A percentile compares a stretch with the other conserved stretches of the same genome.
These are phyloP conservation scores for Kernera saxatilis DNA, from an alignment of 345 rosid species.

Conservation along the genomic window DNA sequence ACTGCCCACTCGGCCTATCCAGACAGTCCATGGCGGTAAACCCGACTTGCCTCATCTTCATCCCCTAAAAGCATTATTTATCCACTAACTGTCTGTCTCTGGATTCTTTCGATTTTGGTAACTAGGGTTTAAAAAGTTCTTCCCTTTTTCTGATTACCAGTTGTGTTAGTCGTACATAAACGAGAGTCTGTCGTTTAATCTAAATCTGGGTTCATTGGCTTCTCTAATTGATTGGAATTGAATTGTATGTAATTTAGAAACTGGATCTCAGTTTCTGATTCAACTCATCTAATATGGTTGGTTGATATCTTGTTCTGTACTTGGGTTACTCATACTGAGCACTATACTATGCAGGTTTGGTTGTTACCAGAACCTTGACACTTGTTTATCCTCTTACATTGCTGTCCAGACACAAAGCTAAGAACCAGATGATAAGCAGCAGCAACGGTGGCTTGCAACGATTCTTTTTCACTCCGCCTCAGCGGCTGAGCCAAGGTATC, in stretches of 20 bases:
- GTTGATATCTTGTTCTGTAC: not conserved
- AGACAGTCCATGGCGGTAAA: slow-evolving; percentile 11
- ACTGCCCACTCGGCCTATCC: not conserved
- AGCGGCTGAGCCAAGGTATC: not conserved
- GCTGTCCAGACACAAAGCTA: not conserved
- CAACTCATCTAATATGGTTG: not conserved
- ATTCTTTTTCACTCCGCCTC: slow-evolving; percentile 7
- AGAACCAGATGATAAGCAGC: slow-evolving; percentile 3
- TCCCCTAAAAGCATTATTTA: not conserved
- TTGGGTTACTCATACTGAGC: not conserved
- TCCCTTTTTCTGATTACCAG: not conserved
- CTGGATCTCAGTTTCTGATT: not conserved
- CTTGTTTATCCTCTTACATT: slow-evolving; percentile 7
- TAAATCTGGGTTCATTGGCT: not conserved
- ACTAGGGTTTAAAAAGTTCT: not conserved
- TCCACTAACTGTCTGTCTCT: not conserved
- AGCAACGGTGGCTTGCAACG: not conserved
- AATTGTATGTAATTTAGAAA: not conserved
- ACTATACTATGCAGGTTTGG: slow-evolving; percentile 5
- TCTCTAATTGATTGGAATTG: not conserved
- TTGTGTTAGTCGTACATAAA: not conserved
- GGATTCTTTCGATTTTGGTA: not conserved
- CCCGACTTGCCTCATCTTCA: not conserved
- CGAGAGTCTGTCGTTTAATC: not conserved
- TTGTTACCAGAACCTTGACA: not conserved